A percentile compares a stretch with the other conserved stretches of the same genome.
Evolutionary conservation across 2,329 filamentous ascomycete genomes (phyloP).

Genomic region (Pestalotiopsis sp.): DNA sequence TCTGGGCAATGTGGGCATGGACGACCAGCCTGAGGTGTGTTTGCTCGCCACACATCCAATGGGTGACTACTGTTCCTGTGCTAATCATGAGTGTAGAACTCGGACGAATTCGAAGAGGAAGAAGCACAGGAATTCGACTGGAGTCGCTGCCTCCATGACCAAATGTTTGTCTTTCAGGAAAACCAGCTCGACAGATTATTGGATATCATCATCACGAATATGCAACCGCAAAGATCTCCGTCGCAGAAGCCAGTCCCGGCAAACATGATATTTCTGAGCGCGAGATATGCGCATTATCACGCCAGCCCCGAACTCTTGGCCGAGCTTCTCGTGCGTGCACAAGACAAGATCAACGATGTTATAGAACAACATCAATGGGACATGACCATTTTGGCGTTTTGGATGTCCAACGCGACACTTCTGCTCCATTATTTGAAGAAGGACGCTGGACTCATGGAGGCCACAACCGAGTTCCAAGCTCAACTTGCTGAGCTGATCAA

Average conservation of each 20-base stretch:
- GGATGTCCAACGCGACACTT: conserved; percentile 96
- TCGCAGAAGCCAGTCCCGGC: conserved; percentile 98
- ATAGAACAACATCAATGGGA: conserved; percentile 98
- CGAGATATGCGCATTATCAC: conserved; percentile 96
- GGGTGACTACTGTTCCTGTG: conserved; percentile 28
- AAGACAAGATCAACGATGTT: conserved; percentile 95
- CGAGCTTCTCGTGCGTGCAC: conserved; percentile 80
- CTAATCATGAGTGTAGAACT: conserved; percentile 46
- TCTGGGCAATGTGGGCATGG: conserved; percentile 90
- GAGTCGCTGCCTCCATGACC: conserved; percentile 91
- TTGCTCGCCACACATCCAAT: conserved; percentile 16
- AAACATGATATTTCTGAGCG: conserved; percentile 94
- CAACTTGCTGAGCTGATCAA: conserved; percentile 95
- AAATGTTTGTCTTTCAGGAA: conserved; percentile 99
- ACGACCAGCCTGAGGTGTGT: conserved; percentile 88
- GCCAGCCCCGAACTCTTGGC: conserved; percentile 83
- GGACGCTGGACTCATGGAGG: conserved; percentile 77
- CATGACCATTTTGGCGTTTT: conserved; percentile 98
- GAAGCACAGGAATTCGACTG: conserved; percentile 95
- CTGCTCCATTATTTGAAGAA: conserved; percentile 98
- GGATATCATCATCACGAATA: conserved; percentile 95
- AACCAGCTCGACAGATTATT: conserved; percentile 89
- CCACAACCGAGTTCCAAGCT: conserved; percentile 86
- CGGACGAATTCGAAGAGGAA: conserved; percentile 77
- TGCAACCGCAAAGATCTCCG: conserved; percentile 93